Evolutionary conservation across 2,329 filamentous ascomycete genomes (phyloP).

Genomic region (Fusarium equiseti): DNA sequence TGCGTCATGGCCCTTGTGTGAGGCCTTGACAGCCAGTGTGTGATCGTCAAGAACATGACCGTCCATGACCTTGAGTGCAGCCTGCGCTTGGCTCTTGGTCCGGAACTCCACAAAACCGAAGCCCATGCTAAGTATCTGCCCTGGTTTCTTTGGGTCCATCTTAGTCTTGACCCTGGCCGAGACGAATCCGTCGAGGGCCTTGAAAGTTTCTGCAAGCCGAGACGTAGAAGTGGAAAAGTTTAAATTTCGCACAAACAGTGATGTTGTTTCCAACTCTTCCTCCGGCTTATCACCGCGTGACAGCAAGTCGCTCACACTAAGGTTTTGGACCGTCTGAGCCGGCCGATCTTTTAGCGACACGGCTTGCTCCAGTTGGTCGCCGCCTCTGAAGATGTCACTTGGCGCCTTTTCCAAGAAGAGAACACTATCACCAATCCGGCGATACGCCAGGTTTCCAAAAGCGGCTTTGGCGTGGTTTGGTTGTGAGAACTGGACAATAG

Average conservation of each 20-base stretch:
- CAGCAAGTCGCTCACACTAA: constrained; percentile 77
- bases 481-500: constrained; percentile 89
- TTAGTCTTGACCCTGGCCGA: constrained; percentile 94
- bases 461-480: constrained; percentile 84
- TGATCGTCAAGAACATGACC: constrained; percentile 89
- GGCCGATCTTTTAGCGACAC: constrained; percentile 51
- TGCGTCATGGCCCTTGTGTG: constrained; percentile 87
- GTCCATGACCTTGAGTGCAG: constrained; percentile 87
- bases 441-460: constrained; percentile 87
- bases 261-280: constrained; percentile 73
- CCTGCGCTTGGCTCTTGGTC: constrained; percentile 80
- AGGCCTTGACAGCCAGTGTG: constrained; percentile 84
- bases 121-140: constrained; percentile 92
- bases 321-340: constrained; percentile 66
- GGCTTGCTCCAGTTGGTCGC: constrained; percentile 48
- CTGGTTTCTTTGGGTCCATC: constrained; percentile 88
- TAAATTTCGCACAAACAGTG: constrained; percentile 92
- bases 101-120: constrained; percentile 95
- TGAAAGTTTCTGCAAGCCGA: constrained; percentile 81
- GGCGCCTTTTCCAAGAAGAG: constrained; percentile 95
- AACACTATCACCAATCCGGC: constrained; percentile 89
- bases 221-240: constrained; percentile 89
- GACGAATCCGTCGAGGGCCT: constrained; percentile 86
- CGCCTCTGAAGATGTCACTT: constrained; percentile 75
- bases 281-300: constrained; percentile 66